Percentiles rank a stretch among this genome's conserved stretches.
Evolutionary conservation across 2,329 filamentous ascomycete genomes (phyloP).

Genomic region (Helicocarpus griseus): DNA sequence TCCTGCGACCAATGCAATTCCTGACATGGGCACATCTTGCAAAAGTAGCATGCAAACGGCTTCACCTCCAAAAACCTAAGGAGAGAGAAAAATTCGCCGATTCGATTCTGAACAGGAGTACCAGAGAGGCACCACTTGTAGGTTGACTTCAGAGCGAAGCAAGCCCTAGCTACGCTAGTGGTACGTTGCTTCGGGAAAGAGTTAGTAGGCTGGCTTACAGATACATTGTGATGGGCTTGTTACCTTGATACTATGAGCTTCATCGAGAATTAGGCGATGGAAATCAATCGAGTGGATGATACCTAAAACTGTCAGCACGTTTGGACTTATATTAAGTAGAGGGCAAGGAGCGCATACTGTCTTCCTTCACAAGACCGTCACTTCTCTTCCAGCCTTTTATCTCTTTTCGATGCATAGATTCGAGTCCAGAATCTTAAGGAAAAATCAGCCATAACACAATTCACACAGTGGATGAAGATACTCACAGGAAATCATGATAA

Average conservation of each 20-base stretch:
- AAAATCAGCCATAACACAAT: not conserved
- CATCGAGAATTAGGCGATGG: slow-evolving; percentile 86
- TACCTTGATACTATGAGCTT: slow-evolving; percentile 88
- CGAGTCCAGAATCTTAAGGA: slow-evolving; percentile 50
- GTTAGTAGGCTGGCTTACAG: not conserved
- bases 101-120: slow-evolving; percentile 91
- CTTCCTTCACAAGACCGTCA: slow-evolving; percentile 69
- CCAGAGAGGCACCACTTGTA: slow-evolving; percentile 96
- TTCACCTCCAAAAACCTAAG: slow-evolving; percentile 81
- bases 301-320: slow-evolving; percentile 34
- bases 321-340: not conserved
- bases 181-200: slow-evolving; percentile 45
- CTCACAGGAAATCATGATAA: slow-evolving; percentile 96
- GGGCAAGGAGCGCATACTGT: slow-evolving; percentile 34
- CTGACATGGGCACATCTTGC: slow-evolving; percentile 74
- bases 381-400: slow-evolving; percentile 80
- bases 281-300: slow-evolving; percentile 77
- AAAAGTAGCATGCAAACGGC: slow-evolving; percentile 90
- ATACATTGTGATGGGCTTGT: not conserved
- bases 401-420: slow-evolving; percentile 87
- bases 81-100: slow-evolving; percentile 93
- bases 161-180: slow-evolving; percentile 87
- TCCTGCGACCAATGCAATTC: slow-evolving; percentile 76
- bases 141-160: slow-evolving; percentile 75
- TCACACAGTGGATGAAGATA: slow-evolving; percentile 17